phyloP scores from a whole-genome alignment of 768 basidiomycete species.

The Lentinus brumalis region DNA sequence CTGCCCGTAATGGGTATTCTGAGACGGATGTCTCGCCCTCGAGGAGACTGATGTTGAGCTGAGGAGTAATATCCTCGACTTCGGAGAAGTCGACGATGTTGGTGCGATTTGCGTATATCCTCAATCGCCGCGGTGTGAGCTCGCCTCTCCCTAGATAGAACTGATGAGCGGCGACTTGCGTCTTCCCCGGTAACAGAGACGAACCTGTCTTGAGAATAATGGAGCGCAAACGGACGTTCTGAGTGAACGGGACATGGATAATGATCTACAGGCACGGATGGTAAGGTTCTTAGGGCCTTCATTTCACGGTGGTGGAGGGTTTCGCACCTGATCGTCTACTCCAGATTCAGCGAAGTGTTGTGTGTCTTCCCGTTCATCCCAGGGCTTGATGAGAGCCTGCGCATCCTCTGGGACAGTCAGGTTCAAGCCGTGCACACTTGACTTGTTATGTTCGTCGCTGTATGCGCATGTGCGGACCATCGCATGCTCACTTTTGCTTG shows the following conservation, averaged over 20 bases:
- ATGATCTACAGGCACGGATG: slow-evolving; percentile 55
- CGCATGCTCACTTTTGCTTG: slow-evolving; percentile 33
- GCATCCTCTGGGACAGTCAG: slow-evolving; percentile 81
- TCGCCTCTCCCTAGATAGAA: slow-evolving; percentile 68
- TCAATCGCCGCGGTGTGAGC: slow-evolving; percentile 69
- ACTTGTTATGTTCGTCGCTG: slow-evolving; percentile 15
- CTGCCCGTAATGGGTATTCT: slow-evolving; percentile 77
- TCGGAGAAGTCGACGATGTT: slow-evolving; percentile 80
- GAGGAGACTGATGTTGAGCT: slow-evolving; percentile 67
- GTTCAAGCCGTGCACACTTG: slow-evolving; percentile 80
- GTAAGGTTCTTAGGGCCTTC: background rate
- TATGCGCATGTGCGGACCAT: background rate
- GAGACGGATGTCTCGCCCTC: slow-evolving; percentile 69
- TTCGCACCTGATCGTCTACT: slow-evolving; percentile 82
- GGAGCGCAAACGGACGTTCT: slow-evolving; percentile 76
- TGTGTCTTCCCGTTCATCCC: slow-evolving; percentile 76
- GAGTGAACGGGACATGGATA: slow-evolving; percentile 77
- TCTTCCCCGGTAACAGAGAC: slow-evolving; percentile 21
- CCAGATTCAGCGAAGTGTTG: slow-evolving; percentile 70
- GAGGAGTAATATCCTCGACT: slow-evolving; percentile 66
- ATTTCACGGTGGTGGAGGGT: background rate
- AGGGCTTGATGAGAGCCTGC: slow-evolving; percentile 75
- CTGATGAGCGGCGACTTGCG: slow-evolving; percentile 5
- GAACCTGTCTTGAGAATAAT: slow-evolving; percentile 76
- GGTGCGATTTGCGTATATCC: slow-evolving; percentile 72